Conservation (phyloP, 164 flowering plant species). For the Saururus chinensis region DNA sequence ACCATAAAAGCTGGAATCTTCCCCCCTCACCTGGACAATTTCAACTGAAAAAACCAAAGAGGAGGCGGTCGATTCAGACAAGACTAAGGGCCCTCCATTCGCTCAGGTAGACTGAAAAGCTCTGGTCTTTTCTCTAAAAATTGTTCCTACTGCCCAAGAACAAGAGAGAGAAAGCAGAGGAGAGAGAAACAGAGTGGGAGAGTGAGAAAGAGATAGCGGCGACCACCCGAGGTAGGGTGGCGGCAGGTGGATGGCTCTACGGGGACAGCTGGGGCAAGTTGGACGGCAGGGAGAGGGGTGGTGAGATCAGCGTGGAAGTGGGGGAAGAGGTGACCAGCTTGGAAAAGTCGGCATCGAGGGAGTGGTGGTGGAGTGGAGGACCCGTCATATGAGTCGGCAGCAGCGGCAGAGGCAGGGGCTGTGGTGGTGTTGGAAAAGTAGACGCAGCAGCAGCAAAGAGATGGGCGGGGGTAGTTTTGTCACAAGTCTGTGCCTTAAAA, state of each 20-base stretch:
- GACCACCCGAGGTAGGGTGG: constrained; percentile 10
- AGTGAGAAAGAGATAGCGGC: neutral
- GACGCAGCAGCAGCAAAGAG: too few relatives aligned
- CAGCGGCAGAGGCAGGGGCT: constrained; percentile 18
- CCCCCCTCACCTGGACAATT: neutral
- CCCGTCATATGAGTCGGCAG: constrained; percentile 27
- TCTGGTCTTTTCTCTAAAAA: neutral
- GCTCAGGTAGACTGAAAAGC: neutral
- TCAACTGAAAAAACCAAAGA: neutral
- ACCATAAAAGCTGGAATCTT: neutral
- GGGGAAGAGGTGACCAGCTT: constrained; percentile 19
- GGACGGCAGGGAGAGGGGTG: constrained; percentile 44
- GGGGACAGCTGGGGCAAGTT: too few relatives aligned
- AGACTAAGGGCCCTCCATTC: constrained; percentile 6
- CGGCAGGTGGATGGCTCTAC: constrained; percentile 26
- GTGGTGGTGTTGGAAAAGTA: constrained; percentile 10
- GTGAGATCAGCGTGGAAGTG: constrained; percentile 22
- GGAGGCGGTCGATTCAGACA: neutral
- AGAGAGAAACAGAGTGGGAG: neutral
- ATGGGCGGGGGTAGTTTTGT: too few relatives aligned
- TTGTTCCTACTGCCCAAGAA: neutral
- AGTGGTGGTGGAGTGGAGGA: constrained; percentile 41
- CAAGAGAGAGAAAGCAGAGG: neutral
- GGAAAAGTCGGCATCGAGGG: constrained; percentile 18
- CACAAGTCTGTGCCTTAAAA: too few relatives aligned